Base-by-base conservation (phyloP, 2,329 filamentous ascomycete species). In the Aureobasidium sp. region DNA sequence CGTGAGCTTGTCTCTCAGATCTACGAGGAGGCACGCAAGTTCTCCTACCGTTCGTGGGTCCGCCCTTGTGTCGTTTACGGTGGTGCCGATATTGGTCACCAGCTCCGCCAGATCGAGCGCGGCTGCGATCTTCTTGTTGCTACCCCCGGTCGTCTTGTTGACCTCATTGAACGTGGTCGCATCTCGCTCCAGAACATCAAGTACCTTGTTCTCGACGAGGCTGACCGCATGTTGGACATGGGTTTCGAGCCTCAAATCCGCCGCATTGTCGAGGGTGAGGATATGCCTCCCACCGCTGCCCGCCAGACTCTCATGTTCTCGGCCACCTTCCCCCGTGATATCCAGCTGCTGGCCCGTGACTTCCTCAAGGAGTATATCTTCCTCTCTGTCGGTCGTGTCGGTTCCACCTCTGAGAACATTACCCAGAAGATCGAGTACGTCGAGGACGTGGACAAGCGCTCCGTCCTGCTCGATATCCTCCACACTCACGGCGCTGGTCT, bases 281-380 rank as follows among this genome's bases (percentile, higher is more conserved):
- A 99, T 72, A 99, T 99, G 94, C 94, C 94, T 63, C 77, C 78
- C 59, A 90, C 93, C 64, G 80, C 86, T 68, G 81, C 84, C 70
- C 92, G 94, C 73, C 94, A 99, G 80, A 99, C 94, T 61, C 93
- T 99, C 82, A 99, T 99, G 94, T 99, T 99, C 77, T 99, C 94
- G 44, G 94, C 94, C 76, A 99, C 94, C 65, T 99, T 99, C 85
- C 94, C 94, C 65, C 91, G 93, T 70, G 94, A 99, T 76, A 99
- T 99, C 63, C 94, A 99, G 83, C 95, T 97, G 89, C 88, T 99
- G 64, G 94, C 94, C 65, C 89, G 94, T 72, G 94, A 99, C 76
- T 99, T 99, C 85, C 81, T 99, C 74, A 97, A 96, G 83, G 94
- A 99, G 75, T 99, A 99, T 81, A 87, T 99, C 73, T 99, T 99